Base-by-base conservation (phyloP, 1,284 basidiomycete species). In the Pseudozyma sp. region DNA sequence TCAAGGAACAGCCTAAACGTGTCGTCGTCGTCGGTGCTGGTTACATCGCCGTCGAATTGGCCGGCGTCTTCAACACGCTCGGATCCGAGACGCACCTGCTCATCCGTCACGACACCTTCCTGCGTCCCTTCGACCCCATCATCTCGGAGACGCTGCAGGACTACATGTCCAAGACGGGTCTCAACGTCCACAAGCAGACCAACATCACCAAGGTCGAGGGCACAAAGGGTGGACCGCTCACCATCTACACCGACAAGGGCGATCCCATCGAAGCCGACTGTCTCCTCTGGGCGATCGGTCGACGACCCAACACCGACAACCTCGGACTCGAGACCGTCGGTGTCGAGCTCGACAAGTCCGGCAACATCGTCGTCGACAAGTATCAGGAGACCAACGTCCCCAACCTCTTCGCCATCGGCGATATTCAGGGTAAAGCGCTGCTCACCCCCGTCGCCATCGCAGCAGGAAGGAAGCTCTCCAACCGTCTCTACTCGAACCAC, bases 381-480 rank as follows among this genome's bases (percentile, higher is more conserved):
- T 97, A 90, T 84, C 96, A 99, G 63, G 69, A 79, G 60, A 80
- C 93, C 52, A 90, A 86, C 67, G 89, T 94, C 16, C 86, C 88
- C 17, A 88, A 89, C 59, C 87, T 99, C 75, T 91, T 89, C 55
- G 90, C 94, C 5, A 91, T 99, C 66, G 97, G 96, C 9, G 96
- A 99, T 84, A 93, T 95, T 14, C 89, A 90, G 72, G 96, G 96
- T 67, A 95, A 96, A 86, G 93, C 90, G 29, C 87, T 95, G 31
- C 88, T 99, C 67, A 99, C 96, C 0, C 96, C 97, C n/a, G 97
- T 99, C 7, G 97, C 96, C 24, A 97, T 99, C 68, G 96, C 96
- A 50, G 97, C 97, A 6, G 96, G 94, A 29, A 88, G 96, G 61
- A 87, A 94, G 68, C 86, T 98, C 42, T 89, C 91, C 52, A 99